Conservation (phyloP, 257 asterid genomes). For the Solanum dulcamara region DNA sequence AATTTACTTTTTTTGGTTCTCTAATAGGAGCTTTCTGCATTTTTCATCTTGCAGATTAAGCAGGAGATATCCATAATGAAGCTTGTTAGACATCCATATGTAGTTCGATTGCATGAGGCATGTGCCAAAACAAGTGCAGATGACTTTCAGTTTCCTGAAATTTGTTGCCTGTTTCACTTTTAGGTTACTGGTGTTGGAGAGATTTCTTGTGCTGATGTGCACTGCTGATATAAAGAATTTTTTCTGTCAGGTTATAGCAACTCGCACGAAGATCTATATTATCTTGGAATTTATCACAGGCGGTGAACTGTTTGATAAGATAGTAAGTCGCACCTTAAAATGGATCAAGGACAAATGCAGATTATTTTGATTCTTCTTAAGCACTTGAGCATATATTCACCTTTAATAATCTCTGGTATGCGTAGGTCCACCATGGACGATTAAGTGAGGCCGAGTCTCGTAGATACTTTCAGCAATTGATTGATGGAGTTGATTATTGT, state of each 20-base stretch:
- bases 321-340: slow-evolving; percentile 38
- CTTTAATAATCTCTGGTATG: not conserved
- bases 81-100: slow-evolving; percentile 83
- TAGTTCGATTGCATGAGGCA: slow-evolving; percentile 95
- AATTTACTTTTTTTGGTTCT: not conserved
- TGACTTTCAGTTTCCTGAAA: not conserved
- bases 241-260: slow-evolving; percentile 77
- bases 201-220: not conserved
- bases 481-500: slow-evolving; percentile 96
- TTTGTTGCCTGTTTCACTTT: not conserved
- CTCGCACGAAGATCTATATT: slow-evolving; percentile 93
- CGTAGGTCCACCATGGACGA: slow-evolving; percentile 87
- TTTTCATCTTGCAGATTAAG: slow-evolving; percentile 64
- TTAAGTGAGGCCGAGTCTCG: slow-evolving; percentile 95
- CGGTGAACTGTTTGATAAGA: slow-evolving; percentile 96
- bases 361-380: not conserved
- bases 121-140: slow-evolving; percentile 12
- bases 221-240: not conserved
- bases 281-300: slow-evolving; percentile 95
- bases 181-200: not conserved
- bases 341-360: not conserved
- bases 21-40: slow-evolving; percentile 5
- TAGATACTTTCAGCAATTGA: slow-evolving; percentile 91
- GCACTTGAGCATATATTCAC: not conserved
- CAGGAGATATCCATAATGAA: slow-evolving; percentile 96